These are phyloP conservation scores for Taiwanofungus camphoratus DNA, from an alignment of 1,284 basidiomycete genomes.

Conservation along the genomic window DNA sequence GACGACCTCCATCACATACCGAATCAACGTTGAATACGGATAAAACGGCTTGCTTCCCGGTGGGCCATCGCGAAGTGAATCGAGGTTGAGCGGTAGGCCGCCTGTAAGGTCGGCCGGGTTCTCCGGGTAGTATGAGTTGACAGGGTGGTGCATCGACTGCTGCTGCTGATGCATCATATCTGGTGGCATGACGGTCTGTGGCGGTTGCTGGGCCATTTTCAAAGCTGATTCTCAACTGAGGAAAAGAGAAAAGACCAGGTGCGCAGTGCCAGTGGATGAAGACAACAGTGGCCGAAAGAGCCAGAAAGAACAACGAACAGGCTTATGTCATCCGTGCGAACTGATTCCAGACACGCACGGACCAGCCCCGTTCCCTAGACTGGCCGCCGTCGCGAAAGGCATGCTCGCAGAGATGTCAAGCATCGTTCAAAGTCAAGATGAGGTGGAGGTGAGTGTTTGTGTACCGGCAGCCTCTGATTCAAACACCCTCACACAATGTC, in stretches of 20 bases:
- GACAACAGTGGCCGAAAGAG: slow-evolving; percentile 14
- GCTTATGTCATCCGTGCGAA: slow-evolving; percentile 31
- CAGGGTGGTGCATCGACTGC: slow-evolving; percentile 26
- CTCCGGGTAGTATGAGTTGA: slow-evolving; percentile 65
- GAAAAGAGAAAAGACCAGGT: slow-evolving; percentile 7
- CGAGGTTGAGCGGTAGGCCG: slow-evolving; percentile 76
- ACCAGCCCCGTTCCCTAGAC: slow-evolving; percentile 19
- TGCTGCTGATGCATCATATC: slow-evolving; percentile 37
- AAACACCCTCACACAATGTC: slow-evolving; percentile 56
- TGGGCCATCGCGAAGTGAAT: slow-evolving; percentile 75
- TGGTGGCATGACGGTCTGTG: slow-evolving; percentile 38
- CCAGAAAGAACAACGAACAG: slow-evolving; percentile 20
- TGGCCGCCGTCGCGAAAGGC: slow-evolving; percentile 4
- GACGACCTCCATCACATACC: slow-evolving; percentile 36
- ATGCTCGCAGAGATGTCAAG: slow-evolving; percentile 11
- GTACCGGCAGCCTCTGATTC: slow-evolving; percentile 31
- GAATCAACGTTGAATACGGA: slow-evolving; percentile 80
- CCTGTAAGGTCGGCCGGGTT: slow-evolving; percentile 70
- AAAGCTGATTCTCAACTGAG: slow-evolving; percentile 7
- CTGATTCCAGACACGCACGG: slow-evolving; percentile 29
- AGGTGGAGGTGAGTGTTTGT: slow-evolving; percentile 24
- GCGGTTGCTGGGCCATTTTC: slow-evolving; percentile 31
- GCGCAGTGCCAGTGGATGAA: slow-evolving; percentile 8
- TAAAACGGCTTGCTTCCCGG: slow-evolving; percentile 83
- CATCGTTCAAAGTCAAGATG: too few relatives aligned